Conservation (phyloP, 108 stramenopile species). For the Pseudonitzschia multiseries region DNA sequence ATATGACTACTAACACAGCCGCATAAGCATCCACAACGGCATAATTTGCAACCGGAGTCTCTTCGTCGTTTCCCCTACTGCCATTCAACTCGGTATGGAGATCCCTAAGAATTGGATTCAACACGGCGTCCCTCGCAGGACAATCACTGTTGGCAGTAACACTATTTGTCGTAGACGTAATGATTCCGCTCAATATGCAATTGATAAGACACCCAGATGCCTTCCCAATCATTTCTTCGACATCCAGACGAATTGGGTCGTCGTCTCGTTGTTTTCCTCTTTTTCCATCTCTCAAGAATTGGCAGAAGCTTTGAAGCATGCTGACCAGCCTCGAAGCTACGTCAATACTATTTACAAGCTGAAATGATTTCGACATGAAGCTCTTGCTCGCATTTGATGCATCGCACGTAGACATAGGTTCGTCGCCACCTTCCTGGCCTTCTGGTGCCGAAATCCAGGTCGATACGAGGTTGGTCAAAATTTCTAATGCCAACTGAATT, state of each 20-base stretch:
- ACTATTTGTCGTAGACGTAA: background rate
- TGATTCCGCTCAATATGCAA: constrained; percentile 25
- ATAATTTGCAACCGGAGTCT: background rate
- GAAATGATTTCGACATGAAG: background rate
- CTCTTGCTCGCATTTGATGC: background rate
- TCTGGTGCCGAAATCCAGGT: constrained; percentile 12
- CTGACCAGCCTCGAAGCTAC: background rate
- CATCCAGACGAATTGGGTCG: constrained; percentile 12
- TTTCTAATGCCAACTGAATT: constrained; percentile 60
- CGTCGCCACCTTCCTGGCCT: constrained; percentile 13
- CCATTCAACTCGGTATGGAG: background rate
- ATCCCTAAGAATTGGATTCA: background rate
- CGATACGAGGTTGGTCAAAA: constrained; percentile 56
- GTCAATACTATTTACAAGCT: background rate
- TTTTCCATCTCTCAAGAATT: constrained; percentile 7
- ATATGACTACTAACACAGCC: background rate
- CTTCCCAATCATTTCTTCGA: constrained; percentile 32
- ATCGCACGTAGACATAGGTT: background rate
- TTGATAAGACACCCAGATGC: constrained; percentile 27
- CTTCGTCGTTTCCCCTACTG: background rate
- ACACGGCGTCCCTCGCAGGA: background rate
- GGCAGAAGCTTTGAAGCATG: constrained; percentile 11
- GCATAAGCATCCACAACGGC: constrained; percentile 4
- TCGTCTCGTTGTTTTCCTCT: background rate
- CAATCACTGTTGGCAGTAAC: background rate